Evolutionary conservation across 129 eudicot genomes (phyloP), one percentile per base, ranked within the genome.

Genomic region (Helichrysum umbraculigerum): DNA sequence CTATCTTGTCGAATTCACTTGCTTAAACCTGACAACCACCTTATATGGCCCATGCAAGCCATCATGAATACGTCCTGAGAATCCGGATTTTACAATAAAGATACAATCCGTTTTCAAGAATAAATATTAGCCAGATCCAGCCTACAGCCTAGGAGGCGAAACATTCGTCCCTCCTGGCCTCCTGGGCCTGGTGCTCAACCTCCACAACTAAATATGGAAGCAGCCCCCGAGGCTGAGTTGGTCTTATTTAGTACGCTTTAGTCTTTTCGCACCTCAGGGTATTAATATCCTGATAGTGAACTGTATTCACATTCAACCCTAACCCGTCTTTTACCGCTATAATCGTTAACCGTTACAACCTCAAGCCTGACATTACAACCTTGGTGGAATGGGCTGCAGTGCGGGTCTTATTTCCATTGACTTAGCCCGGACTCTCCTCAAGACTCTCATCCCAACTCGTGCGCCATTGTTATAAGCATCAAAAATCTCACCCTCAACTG

Each of bases 1-100:
- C 19, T 74, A 74, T 42, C 79, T 63, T 2, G 33, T 75, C 32
- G 79, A 75, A 61, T 44, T 75, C 56, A 21, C 71, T 63, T 63
- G 79, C 79, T 63, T 75, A 29, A 63, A 44, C 71, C 63, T 8
- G 61, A 42, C 0, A 47, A 74, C 60, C 59, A 42, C 60, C 61
- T 74, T 44, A 74, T 61, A 61, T 4, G 30, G 42, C 12, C 78
- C 30, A 28, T 3, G 42, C 12, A 74, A 74, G 44, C 3, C 42
- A 39, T 74, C 70, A 19, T 74, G 42, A 19, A 60, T 41, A 28
- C 28, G 59, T 74, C 44, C 44, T n/a, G 28, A 41, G 35, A 61
- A 12, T 19, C 32, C 28, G 44, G 69, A 8, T 19, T 15, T 16
- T 73, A 39, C 28, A 41, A 28, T 74, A 42, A 74, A 74, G 70